Conservation (phyloP, 768 basidiomycete genomes). For the Leucocoprinus birnbaumii region DNA sequence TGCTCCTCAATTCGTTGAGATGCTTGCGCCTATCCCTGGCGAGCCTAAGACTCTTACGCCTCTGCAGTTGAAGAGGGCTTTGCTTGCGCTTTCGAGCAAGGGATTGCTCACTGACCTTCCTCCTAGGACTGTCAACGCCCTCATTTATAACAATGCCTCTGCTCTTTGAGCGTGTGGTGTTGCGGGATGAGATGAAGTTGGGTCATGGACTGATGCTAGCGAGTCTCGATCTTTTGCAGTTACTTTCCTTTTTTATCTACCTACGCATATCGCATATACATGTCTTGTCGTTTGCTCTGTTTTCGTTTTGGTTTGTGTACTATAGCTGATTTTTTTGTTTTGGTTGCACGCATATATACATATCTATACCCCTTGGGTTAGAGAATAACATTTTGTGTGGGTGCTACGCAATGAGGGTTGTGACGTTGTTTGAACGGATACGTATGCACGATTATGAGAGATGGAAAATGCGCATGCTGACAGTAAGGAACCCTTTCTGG, state of each 20-base stretch:
- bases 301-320: not conserved
- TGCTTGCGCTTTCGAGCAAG: constrained; percentile 57
- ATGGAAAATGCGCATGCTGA: no score
- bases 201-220: no score
- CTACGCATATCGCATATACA: no score
- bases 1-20: constrained; percentile 42
- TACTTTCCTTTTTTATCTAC: not conserved
- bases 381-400: no score
- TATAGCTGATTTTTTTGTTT: constrained; percentile 4
- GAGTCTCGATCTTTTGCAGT: no score
- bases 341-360: no score
- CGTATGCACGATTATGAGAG: no score
- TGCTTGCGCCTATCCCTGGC: constrained; percentile 39
- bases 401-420: no score
- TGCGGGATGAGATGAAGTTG: not conserved
- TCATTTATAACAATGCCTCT: constrained; percentile 83
- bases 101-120: constrained; percentile 50
- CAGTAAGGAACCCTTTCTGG: no score
- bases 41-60: constrained; percentile 53
- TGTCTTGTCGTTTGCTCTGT: not conserved
- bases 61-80: constrained; percentile 69
- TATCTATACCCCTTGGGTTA: no score
- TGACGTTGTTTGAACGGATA: no score
- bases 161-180: not conserved
- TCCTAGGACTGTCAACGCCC: constrained; percentile 57